Percentiles rank a stretch among this genome's conserved stretches.
These are phyloP conservation scores for Sclerotiophoma versabilis DNA, from an alignment of 2,329 filamentous ascomycete genomes.

Conservation along the genomic window DNA sequence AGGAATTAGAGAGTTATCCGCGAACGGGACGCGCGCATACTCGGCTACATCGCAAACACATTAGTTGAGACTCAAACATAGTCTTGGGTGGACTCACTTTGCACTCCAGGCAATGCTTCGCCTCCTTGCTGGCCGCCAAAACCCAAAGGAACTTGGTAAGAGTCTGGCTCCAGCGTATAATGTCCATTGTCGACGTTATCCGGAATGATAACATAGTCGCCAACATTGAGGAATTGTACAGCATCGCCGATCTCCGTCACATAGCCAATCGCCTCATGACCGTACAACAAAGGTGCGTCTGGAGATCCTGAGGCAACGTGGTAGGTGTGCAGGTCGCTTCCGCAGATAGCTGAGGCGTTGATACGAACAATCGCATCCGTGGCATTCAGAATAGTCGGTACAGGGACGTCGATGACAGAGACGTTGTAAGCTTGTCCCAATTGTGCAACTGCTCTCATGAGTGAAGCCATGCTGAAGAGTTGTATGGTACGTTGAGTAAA, in stretches of 20 bases:
- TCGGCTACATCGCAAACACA: conserved; percentile 15
- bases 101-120: conserved; percentile 5
- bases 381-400: conserved; percentile 43
- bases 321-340: conserved; percentile 26
- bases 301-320: conserved; percentile 74
- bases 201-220: conserved; percentile 61
- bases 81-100: conserved; percentile 8
- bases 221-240: conserved; percentile 75
- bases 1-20: conserved; percentile 17
- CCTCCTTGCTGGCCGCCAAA: background rate
- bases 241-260: conserved; percentile 79
- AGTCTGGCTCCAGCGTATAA: background rate
- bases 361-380: conserved; percentile 51
- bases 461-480: background rate
- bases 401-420: conserved; percentile 43
- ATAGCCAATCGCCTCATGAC: conserved; percentile 85
- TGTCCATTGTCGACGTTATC: conserved; percentile 15
- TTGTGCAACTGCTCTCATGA: conserved; percentile 2
- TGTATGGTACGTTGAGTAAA: background rate
- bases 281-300: conserved; percentile 83
- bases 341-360: conserved; percentile 50
- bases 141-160: background rate
- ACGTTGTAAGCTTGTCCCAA: conserved; percentile 29
- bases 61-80: background rate
- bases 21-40: conserved; percentile 24